These are phyloP conservation scores for Russula earlei DNA, from an alignment of 768 basidiomycete genomes.

Conservation along the genomic window DNA sequence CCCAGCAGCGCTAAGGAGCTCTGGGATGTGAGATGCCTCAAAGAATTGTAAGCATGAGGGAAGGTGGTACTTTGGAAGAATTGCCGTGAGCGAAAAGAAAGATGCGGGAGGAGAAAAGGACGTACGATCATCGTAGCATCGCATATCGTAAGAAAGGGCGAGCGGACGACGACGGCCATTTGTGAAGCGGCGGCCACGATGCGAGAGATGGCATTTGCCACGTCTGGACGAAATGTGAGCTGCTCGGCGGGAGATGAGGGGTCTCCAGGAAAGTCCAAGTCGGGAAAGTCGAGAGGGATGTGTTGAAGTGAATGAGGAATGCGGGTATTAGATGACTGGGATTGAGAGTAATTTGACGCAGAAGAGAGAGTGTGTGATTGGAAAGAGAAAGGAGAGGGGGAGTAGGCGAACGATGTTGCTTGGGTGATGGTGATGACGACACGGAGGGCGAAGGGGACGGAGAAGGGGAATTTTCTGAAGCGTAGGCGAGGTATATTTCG, in stretches of 20 bases:
- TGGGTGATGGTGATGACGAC: neutral
- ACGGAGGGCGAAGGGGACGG: neutral
- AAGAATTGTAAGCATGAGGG: conserved; percentile 66
- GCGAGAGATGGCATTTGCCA: conserved; percentile 48
- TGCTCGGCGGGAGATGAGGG: conserved; percentile 39
- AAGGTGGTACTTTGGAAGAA: conserved; percentile 48
- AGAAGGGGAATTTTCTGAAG: neutral
- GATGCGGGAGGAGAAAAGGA: neutral
- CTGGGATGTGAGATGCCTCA: conserved; percentile 61
- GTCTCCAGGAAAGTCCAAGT: conserved; percentile 23
- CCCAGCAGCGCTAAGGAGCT: conserved; percentile 60
- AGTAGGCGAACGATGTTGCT: conserved; percentile 15
- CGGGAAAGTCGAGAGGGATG: conserved; percentile 22
- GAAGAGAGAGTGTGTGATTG: conserved; percentile 11
- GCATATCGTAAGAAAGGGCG: conserved; percentile 61
- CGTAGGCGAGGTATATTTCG: conserved; percentile 18
- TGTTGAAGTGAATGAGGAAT: conserved; percentile 4
- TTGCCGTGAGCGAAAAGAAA: neutral
- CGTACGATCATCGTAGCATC: conserved; percentile 64
- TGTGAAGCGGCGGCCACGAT: conserved; percentile 67
- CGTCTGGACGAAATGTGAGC: conserved; percentile 50
- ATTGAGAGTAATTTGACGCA: conserved; percentile 15
- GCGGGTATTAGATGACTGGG: conserved; percentile 1
- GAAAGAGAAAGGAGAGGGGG: conserved; percentile 16
- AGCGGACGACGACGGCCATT: conserved; percentile 52